Percentiles rank a stretch among this genome's conserved stretches.
phyloP scores from a whole-genome alignment of 169 alveolate genomes.

The Eimeria maxima region DNA sequence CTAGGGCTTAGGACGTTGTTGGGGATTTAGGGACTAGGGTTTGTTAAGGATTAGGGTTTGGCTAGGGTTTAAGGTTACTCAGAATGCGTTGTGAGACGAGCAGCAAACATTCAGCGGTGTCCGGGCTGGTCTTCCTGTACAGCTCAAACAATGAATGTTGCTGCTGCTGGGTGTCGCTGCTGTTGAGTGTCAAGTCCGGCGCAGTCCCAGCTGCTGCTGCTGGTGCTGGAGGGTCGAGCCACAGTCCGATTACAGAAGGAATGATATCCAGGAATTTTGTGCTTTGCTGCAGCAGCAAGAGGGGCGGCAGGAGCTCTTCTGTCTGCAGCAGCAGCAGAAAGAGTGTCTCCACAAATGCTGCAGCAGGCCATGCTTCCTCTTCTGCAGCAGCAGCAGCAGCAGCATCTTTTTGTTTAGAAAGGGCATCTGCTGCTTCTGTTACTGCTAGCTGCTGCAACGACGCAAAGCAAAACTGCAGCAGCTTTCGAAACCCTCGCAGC shows the following conservation, averaged over 20 bases:
- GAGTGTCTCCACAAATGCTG: constrained; percentile 47
- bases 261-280: constrained; percentile 15
- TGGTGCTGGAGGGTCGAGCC: constrained; percentile 56
- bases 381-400: not conserved
- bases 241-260: constrained; percentile 26
- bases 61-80: constrained; percentile 30
- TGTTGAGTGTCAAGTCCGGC: not conserved
- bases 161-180: constrained; percentile 59
- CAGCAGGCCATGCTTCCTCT: not conserved
- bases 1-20: too few relatives aligned
- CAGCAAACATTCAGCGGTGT: constrained; percentile 36
- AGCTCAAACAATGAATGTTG: constrained; percentile 34
- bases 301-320: constrained; percentile 58
- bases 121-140: constrained; percentile 5
- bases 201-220: constrained; percentile 56
- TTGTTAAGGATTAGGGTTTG: not conserved
- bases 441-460: not conserved
- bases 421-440: constrained; percentile 11
- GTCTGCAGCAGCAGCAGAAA: constrained; percentile 64
- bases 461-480: constrained; percentile 40
- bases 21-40: constrained; percentile 12
- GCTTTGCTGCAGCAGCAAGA: constrained; percentile 73
- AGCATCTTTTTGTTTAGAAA: not conserved
- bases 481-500: constrained; percentile 32
- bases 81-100: constrained; percentile 48